Percentiles rank a stretch among this genome's conserved stretches.
Conservation (phyloP, 495 filamentous ascomycete genomes). For the Annulohypoxylon stygium region DNA sequence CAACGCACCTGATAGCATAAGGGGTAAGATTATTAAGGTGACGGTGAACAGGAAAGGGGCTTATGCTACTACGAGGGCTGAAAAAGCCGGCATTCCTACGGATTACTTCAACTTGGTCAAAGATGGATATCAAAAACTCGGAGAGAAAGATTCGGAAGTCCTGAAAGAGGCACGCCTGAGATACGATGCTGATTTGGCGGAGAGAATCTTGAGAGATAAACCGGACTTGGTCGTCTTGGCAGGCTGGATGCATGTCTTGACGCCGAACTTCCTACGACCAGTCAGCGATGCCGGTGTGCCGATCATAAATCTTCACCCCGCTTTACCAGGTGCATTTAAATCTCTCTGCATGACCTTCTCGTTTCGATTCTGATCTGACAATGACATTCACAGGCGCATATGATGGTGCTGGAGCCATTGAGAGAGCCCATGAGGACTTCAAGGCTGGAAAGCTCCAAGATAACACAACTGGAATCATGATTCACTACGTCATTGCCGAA, state of each 20-base stretch:
- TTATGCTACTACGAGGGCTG: slow-evolving; percentile 81
- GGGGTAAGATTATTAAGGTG: slow-evolving; percentile 77
- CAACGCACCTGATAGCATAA: slow-evolving; percentile 62
- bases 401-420: slow-evolving; percentile 83
- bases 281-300: slow-evolving; percentile 69
- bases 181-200: slow-evolving; percentile 86
- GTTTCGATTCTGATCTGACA: slow-evolving; percentile 30
- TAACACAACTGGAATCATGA: slow-evolving; percentile 88
- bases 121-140: slow-evolving; percentile 65
- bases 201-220: slow-evolving; percentile 72
- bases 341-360: not conserved
- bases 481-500: slow-evolving; percentile 87
- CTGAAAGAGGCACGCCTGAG: slow-evolving; percentile 71
- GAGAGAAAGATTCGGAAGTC: slow-evolving; percentile 65
- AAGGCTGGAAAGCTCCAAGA: slow-evolving; percentile 75
- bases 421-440: slow-evolving; percentile 81
- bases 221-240: slow-evolving; percentile 78
- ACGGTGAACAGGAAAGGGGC: slow-evolving; percentile 86
- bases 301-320: slow-evolving; percentile 89
- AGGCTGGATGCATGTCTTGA: slow-evolving; percentile 77
- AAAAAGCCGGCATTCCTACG: slow-evolving; percentile 77
- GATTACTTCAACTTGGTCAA: slow-evolving; percentile 88
- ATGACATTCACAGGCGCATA: slow-evolving; percentile 66
- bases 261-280: slow-evolving; percentile 68
- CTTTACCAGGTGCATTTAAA: slow-evolving; percentile 31